A percentile compares a stretch with the other conserved stretches of the same genome.
Evolutionary conservation across 2,329 filamentous ascomycete genomes (phyloP).

Genomic region (Clathrospora elynae): DNA sequence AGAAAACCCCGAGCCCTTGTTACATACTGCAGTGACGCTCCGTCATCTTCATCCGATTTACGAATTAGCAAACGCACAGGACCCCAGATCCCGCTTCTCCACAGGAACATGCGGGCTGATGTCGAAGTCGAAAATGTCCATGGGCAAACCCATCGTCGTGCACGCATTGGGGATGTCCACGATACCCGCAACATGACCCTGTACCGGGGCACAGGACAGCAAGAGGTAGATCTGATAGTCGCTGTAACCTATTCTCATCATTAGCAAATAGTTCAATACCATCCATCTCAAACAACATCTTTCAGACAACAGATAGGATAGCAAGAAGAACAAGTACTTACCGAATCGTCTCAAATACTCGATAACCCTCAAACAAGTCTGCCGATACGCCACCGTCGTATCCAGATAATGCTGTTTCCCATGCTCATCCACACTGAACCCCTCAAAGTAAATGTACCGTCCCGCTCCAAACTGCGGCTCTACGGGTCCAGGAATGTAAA

Average conservation of each 20-base stretch:
- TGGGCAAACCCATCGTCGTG: constrained; percentile 83
- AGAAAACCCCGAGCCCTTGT: no score
- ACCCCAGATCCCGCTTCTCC: constrained; percentile 69
- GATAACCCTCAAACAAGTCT: constrained; percentile 77
- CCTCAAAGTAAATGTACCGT: constrained; percentile 82
- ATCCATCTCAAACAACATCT: no score
- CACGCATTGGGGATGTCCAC: constrained; percentile 90
- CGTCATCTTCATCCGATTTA: no score
- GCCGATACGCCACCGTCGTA: constrained; percentile 82
- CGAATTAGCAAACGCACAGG: constrained; percentile 72
- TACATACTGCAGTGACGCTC: no score
- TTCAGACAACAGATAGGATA: background rate
- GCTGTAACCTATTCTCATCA: constrained; percentile 57
- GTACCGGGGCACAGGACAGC: constrained; percentile 81
- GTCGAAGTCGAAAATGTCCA: constrained; percentile 96
- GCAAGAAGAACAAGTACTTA: constrained; percentile 23
- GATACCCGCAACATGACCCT: constrained; percentile 86
- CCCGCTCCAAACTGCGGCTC: constrained; percentile 87
- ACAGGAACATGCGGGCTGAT: constrained; percentile 70
- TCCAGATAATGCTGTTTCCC: constrained; percentile 92
- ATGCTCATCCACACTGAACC: constrained; percentile 85
- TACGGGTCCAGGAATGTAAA: constrained; percentile 85
- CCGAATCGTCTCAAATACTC: constrained; percentile 80
- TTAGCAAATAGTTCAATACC: no score
- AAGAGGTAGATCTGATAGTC: constrained; percentile 86